Evolutionary conservation across 805 yeast genomes (phyloP).

Genomic region (Pichia ethanolica): DNA sequence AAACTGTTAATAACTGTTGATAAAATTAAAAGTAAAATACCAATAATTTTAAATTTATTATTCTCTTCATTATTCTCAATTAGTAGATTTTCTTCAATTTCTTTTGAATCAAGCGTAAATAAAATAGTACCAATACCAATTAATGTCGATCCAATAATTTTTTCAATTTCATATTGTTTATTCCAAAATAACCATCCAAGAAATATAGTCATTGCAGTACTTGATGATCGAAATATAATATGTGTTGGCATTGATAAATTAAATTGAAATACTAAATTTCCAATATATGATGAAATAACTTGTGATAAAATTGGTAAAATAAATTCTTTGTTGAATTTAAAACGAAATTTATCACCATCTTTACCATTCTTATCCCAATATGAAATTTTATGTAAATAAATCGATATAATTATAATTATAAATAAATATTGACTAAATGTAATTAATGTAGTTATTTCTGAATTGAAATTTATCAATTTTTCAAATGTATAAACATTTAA

Average conservation of each 20-base stretch:
- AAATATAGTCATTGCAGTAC: constrained; percentile 53
- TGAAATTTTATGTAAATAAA: constrained; percentile 24
- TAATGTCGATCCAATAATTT: constrained; percentile 42
- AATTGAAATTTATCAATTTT: constrained; percentile 32
- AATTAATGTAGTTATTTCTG: constrained; percentile 40
- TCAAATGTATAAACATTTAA: constrained; percentile 61
- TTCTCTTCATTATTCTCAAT: background rate
- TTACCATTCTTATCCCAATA: background rate
- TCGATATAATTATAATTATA: constrained; percentile 39
- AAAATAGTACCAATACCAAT: constrained; percentile 51
- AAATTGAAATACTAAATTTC: constrained; percentile 51
- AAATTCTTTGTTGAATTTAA: constrained; percentile 27
- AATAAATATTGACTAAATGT: constrained; percentile 54
- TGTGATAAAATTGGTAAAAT: constrained; percentile 41
- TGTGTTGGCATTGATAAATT: constrained; percentile 60
- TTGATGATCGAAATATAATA: constrained; percentile 57
- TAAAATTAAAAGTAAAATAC: constrained; percentile 6
- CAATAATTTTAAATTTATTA: background rate
- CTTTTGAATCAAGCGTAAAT: constrained; percentile 24
- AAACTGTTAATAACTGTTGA: constrained; percentile 31
- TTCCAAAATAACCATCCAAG: constrained; percentile 42
- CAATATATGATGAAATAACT: constrained; percentile 43
- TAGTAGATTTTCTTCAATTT: background rate
- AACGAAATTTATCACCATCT: background rate
- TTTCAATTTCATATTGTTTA: constrained; percentile 37